Conservation (phyloP, 2,329 filamentous ascomycete species). For the Alternaria arbusti region DNA sequence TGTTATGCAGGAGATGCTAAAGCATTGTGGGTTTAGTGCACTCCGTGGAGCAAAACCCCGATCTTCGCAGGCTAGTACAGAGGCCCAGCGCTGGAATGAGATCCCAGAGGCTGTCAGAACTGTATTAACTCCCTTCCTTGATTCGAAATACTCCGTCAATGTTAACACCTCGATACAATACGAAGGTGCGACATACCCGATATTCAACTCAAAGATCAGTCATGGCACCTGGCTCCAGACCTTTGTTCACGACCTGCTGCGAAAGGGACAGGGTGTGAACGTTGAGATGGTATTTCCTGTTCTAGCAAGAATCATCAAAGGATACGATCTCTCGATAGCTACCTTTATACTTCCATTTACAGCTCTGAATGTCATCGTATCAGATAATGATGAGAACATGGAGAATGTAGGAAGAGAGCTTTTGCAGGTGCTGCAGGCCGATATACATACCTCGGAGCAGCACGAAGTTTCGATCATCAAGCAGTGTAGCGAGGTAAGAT, state of each 20-base stretch:
- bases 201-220: slow-evolving; percentile 71
- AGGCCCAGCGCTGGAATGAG: slow-evolving; percentile 76
- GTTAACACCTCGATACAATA: slow-evolving; percentile 38
- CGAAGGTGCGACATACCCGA: slow-evolving; percentile 66
- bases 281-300: slow-evolving; percentile 80
- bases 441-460: slow-evolving; percentile 60
- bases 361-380: slow-evolving; percentile 81
- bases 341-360: slow-evolving; percentile 90
- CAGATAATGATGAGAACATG: slow-evolving; percentile 69
- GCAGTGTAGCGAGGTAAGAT: slow-evolving; percentile 80
- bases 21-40: slow-evolving; percentile 73
- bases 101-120: slow-evolving; percentile 80
- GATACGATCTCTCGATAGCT: slow-evolving; percentile 84
- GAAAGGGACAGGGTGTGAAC: slow-evolving; percentile 75
- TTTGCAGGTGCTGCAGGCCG: slow-evolving; percentile 72
- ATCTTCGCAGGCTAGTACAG: slow-evolving; percentile 60
- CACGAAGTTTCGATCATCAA: slow-evolving; percentile 76
- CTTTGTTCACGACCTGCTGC: slow-evolving; percentile 82
- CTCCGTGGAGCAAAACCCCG: slow-evolving; percentile 60
- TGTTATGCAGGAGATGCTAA: slow-evolving; percentile 90
- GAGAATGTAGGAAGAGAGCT: slow-evolving; percentile 75
- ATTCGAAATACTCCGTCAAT: slow-evolving; percentile 78
- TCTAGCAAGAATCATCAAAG: slow-evolving; percentile 79
- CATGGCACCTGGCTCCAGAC: slow-evolving; percentile 83
- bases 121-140: slow-evolving; percentile 85